Evolutionary conservation across 2,329 filamentous ascomycete species (phyloP).

Genomic region (Penicillium capsulatum): DNA sequence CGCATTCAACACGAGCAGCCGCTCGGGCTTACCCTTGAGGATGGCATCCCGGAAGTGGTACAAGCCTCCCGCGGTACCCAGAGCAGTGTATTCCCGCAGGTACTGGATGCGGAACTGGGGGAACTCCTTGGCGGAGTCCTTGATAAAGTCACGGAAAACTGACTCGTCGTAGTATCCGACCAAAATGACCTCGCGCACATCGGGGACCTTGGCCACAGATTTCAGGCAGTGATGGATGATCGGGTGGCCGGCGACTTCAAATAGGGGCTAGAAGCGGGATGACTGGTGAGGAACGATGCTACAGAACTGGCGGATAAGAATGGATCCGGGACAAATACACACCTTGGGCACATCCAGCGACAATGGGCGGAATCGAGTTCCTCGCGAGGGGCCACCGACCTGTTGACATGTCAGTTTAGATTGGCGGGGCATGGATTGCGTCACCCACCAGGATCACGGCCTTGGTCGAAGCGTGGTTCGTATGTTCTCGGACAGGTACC

Average conservation of each 20-base stretch:
- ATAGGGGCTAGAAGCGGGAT: slow-evolving; percentile 65
- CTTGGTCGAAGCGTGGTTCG: slow-evolving; percentile 66
- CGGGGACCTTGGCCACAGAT: slow-evolving; percentile 82
- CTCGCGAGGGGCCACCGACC: slow-evolving; percentile 93
- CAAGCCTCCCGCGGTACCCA: slow-evolving; percentile 91
- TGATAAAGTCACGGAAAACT: slow-evolving; percentile 97
- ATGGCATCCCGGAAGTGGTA: slow-evolving; percentile 99
- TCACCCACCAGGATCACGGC: slow-evolving; percentile 80
- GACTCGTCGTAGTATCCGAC: slow-evolving; percentile 98
- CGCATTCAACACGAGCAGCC: slow-evolving; percentile 95
- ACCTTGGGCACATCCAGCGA: slow-evolving; percentile 96
- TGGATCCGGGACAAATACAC: slow-evolving; percentile 25
- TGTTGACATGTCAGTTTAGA: slow-evolving; percentile 43
- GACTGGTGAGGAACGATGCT: slow-evolving; percentile 9
- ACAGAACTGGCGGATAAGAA: slow-evolving; percentile 15
- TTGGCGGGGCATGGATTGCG: slow-evolving; percentile 4
- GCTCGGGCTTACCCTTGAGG: slow-evolving; percentile 88
- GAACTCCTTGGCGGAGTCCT: slow-evolving; percentile 78
- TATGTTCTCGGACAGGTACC: slow-evolving; percentile 43
- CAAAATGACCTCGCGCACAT: slow-evolving; percentile 93
- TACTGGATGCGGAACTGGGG: slow-evolving; percentile 89
- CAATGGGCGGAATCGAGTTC: slow-evolving; percentile 90
- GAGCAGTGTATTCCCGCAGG: slow-evolving; percentile 91
- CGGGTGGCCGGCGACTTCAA: slow-evolving; percentile 95
- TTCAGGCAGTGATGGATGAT: slow-evolving; percentile 98